These are phyloP conservation scores for Tricholoma sp. DNA, from an alignment of 768 basidiomycete genomes.

Conservation along the genomic window DNA sequence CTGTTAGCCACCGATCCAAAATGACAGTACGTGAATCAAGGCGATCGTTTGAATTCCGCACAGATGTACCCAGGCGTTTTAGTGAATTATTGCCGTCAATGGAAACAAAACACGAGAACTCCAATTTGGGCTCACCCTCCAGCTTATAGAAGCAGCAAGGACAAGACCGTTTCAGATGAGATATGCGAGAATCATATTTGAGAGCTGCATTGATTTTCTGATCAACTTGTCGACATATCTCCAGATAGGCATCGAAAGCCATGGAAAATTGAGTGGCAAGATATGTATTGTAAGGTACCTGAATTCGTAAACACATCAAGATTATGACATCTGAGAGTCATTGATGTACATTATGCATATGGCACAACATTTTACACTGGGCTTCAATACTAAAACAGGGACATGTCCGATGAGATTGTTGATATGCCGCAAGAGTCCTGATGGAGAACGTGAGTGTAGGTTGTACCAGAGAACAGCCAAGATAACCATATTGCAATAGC, in stretches of 20 bases:
- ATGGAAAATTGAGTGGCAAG: background rate
- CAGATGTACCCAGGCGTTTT: background rate
- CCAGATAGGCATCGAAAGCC: background rate
- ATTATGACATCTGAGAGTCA: background rate
- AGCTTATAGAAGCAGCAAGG: background rate
- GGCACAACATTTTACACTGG: slow-evolving; percentile 7
- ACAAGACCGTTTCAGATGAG: background rate
- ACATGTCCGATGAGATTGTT: slow-evolving; percentile 8
- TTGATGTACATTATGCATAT: slow-evolving; percentile 10
- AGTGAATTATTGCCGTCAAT: background rate
- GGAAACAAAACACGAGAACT: background rate
- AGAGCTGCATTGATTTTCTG: background rate
- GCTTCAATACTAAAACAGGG: slow-evolving; percentile 8
- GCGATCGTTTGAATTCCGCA: background rate
- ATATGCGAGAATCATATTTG: background rate
- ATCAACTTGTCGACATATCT: background rate
- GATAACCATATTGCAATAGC: slow-evolving; percentile 6
- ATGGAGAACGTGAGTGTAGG: slow-evolving; percentile 7
- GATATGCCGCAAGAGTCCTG: slow-evolving; percentile 1
- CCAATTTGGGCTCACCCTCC: background rate
- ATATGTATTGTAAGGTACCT: slow-evolving; percentile 2
- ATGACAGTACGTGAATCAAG: background rate
- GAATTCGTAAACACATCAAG: background rate
- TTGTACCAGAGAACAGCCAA: slow-evolving; percentile 6
- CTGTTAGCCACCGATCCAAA: background rate